phyloP scores from a whole-genome alignment of 495 filamentous ascomycete genomes.

The Xylaria castorea region DNA sequence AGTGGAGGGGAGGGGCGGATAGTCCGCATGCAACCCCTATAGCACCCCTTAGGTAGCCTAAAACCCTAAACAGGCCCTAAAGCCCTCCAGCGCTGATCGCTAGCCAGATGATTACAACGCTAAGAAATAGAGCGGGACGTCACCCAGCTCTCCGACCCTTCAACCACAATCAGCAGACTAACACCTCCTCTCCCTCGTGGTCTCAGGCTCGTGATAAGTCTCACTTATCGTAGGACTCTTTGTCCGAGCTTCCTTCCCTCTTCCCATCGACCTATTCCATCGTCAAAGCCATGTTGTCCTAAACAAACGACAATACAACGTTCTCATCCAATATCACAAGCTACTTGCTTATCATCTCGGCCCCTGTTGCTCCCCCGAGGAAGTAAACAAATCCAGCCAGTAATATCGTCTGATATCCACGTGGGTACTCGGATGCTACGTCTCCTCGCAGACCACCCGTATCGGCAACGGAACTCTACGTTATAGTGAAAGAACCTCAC shows the following conservation, averaged over 20 bases:
- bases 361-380: neutral
- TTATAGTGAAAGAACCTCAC: neutral
- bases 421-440: neutral
- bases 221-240: neutral
- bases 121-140: neutral
- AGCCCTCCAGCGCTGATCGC: neutral
- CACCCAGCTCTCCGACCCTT: neutral
- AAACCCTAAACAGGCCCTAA: neutral
- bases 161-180: neutral
- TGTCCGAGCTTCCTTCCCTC: neutral
- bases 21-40: neutral
- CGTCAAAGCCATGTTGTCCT: neutral
- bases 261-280: neutral
- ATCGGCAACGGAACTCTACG: neutral
- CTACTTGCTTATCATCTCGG: constrained; percentile 19
- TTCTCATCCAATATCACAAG: constrained; percentile 12
- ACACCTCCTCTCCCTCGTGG: neutral
- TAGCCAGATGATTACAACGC: neutral
- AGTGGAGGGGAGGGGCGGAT: neutral
- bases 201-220: neutral
- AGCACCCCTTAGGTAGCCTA: neutral
- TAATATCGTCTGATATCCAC: constrained; percentile 25
- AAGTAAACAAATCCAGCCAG: constrained; percentile 39
- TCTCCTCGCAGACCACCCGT: neutral
- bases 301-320: neutral